Percentiles rank a stretch among this genome's conserved stretches.
Conservation (phyloP, 495 filamentous ascomycete species). For the Lasiosphaeris hirsuta region DNA sequence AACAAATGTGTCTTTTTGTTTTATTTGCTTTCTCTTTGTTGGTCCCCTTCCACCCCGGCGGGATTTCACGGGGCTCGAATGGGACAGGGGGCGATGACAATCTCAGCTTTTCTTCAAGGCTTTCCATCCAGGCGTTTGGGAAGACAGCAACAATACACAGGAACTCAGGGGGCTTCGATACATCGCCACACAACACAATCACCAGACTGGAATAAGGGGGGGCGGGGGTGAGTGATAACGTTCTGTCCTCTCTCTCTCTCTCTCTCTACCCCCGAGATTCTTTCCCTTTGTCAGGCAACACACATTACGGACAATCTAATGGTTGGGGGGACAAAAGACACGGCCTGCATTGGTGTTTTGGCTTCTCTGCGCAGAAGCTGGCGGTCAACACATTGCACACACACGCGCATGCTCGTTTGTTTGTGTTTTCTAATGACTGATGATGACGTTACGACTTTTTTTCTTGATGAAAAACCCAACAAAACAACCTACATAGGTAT, state of each 20-base stretch:
- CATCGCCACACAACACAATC: neutral
- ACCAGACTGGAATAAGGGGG: neutral
- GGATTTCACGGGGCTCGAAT: neutral
- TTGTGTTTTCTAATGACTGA: slow-evolving; percentile 15
- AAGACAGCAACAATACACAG: neutral
- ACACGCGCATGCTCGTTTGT: neutral
- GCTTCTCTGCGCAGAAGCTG: slow-evolving; percentile 3
- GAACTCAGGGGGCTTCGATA: neutral
- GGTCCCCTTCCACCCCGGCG: neutral
- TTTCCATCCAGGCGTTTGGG: neutral
- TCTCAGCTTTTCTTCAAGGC: neutral
- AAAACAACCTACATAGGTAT: neutral
- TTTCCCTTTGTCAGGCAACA: neutral
- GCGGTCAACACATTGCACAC: neutral
- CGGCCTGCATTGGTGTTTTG: neutral
- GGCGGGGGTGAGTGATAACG: neutral
- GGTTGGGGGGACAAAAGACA: slow-evolving; percentile 1
- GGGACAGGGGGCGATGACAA: neutral
- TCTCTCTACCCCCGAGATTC: neutral
- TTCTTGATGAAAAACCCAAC: slow-evolving; percentile 2
- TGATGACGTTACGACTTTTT: slow-evolving; percentile 14
- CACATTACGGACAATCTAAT: neutral
- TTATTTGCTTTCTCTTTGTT: neutral
- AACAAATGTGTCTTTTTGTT: slow-evolving; percentile 8
- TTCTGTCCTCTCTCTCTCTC: neutral